Base-by-base conservation (phyloP, 2,329 filamentous ascomycete genomes). In the Phaeosphaeria sp. region DNA sequence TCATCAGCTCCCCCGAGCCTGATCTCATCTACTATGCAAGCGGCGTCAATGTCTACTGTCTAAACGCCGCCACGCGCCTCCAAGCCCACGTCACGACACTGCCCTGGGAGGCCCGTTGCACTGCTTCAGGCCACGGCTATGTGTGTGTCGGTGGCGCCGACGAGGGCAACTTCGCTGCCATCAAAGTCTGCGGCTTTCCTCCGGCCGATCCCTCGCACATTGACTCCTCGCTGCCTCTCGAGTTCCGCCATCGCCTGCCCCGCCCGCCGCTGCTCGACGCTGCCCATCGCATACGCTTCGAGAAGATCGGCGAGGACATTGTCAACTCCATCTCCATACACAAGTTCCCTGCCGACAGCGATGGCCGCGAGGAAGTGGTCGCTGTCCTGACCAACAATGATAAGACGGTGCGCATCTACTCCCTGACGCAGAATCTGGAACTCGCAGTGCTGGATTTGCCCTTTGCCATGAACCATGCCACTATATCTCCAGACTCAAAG, bases 321-420 rank as follows among this genome's bases (percentile, higher is more conserved):
- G 86, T 89, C 59, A 90, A 90, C 72, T 89, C 87, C 2, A 86
- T 89, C 62, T 87, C 85, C 2, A 83, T 90, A 62, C 86, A 89
- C 77, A 83, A 83, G 41, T 77, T 81, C 51, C 74, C 77, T 11
- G 73, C 75, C 48, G 74, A 78, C 39, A 75, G 79, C 41, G 65
- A 67, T 11, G 77, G 56, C 4, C 74, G 82, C 30, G 82, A 86
- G 65, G 86, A 89, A 68, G 83, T 89, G 17, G 85, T 93, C n/a
- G 90, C 88, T 51, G 84, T 91, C 46, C 80, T 97, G 69, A 87
- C 91, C 46, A 97, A 97, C 79, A 99, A 99, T 74, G 95, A 98
- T 79, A 90, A 89, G 73, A 92, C 91, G 1, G 90, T 98, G 55
- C 89, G 90, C 25, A 80, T 97, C n/a, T 92, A 96, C 72, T 90